Evolutionary conservation across 2,329 filamentous ascomycete species (phyloP), one percentile per base, ranked within the genome.

Genomic region (Sporothrix pallida): DNA sequence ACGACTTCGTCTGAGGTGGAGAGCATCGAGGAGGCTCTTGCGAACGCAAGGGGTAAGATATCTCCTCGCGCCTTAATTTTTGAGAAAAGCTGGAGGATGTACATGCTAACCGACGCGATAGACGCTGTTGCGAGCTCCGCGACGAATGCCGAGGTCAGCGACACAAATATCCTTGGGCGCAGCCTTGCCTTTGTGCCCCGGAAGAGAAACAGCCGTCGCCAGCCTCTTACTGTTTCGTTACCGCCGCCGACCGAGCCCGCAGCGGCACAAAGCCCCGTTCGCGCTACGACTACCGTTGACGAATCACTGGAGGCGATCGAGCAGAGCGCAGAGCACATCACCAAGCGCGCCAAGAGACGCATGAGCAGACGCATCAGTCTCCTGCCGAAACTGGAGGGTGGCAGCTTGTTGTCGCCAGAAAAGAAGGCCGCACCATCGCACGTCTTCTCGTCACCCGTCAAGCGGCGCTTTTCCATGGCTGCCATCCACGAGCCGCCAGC

Each of bases 201-300:
- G 31, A 82, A 81, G 73, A 76, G 81, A 46, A 78, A 81, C 76
- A 80, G 79, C 74, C 76, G 77, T n/a, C 78, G 81, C 37, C 79
- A 79, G 76, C 79, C 80, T 2, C 75, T 81, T 26, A 74, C 77
- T 44, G 77, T 77, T 23, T 73, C 48, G 6, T 50, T 42, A 37
- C 67, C 26, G 10, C 48, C 26, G 17, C 72, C 58, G 70, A n/a
- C 73, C 72, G 37, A 44, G 12, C 26, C 62, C 3, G 17, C 48
- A 3, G 2, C 68, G n/a, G 15, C 52, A 58, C 12, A 42, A n/a
- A 56, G 70, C 44, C 70, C 54, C 56, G 70, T 52, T 10, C 69
- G 54, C 42, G 9, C 48, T 13, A 37, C 26, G 17, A 8, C 63
- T 4, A 13, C 48, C 48, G 48, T 69, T 6, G 69, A 71, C 37